These are phyloP conservation scores for Pyricularia grisea DNA, from an alignment of 2,329 filamentous ascomycete species.

Conservation along the genomic window DNA sequence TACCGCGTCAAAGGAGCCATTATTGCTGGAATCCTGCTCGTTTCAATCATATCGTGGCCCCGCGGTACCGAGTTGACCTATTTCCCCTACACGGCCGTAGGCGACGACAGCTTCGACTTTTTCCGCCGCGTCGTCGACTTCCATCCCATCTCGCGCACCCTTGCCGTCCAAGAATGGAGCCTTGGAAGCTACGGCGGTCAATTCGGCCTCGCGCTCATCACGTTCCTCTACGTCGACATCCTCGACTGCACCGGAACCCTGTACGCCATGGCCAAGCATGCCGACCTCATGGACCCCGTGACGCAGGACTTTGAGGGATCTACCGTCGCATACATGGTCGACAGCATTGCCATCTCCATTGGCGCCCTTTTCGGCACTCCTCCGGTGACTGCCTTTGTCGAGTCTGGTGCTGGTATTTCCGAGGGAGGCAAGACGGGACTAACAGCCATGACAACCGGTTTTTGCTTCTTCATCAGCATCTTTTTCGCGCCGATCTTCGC, in stretches of 20 bases:
- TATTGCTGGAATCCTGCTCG: slow-evolving; percentile 72
- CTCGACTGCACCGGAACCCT: slow-evolving; percentile 79
- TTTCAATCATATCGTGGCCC: slow-evolving; percentile 85
- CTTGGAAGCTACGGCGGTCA: slow-evolving; percentile 59
- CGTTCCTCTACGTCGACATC: slow-evolving; percentile 86
- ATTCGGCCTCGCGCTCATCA: slow-evolving; percentile 76
- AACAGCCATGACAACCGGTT: slow-evolving; percentile 67
- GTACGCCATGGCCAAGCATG: slow-evolving; percentile 84
- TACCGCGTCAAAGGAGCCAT: slow-evolving; percentile 83
- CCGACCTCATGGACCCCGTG: slow-evolving; percentile 67
- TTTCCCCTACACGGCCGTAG: slow-evolving; percentile 64
- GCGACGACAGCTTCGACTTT: slow-evolving; percentile 68
- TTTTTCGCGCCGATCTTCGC: slow-evolving; percentile 90
- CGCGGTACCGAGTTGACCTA: slow-evolving; percentile 66
- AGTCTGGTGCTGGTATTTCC: slow-evolving; percentile 82
- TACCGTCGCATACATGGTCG: slow-evolving; percentile 73
- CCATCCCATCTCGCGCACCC: slow-evolving; percentile 61
- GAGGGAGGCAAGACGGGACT: slow-evolving; percentile 80
- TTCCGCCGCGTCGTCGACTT: slow-evolving; percentile 84
- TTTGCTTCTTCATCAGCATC: slow-evolving; percentile 79
- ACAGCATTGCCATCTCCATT: slow-evolving; percentile 70
- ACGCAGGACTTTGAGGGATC: slow-evolving; percentile 86
- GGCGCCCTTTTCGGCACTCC: slow-evolving; percentile 69
- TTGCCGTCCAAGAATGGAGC: slow-evolving; percentile 67
- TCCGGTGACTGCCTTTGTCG: slow-evolving; percentile 79